Base-by-base conservation (phyloP, 331 rosid species). In the Pyracantha coccinea region DNA sequence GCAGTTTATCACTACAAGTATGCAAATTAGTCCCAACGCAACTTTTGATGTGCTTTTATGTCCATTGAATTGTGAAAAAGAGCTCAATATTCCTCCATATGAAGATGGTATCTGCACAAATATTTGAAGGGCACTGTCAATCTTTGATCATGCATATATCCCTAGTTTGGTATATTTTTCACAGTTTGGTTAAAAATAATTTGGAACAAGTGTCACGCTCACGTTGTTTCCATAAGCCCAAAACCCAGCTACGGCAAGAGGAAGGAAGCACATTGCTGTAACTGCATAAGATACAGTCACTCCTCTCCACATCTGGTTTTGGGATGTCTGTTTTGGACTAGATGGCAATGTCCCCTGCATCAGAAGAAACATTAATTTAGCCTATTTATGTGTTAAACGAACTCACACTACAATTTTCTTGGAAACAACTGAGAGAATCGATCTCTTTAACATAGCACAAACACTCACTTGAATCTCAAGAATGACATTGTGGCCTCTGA, bases 281-380 rank as follows among this genome's bases (percentile, higher is more conserved):
- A 81, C 29, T 70, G 64, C 11, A 53, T 89, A 92, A 1, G 93
- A 85, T 28, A 88, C 5, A 7, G 21, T 68, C 78, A 92, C 92
- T 61, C 77, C 93, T 77, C 52, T 76, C 33, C 74, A 76, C 97
- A 92, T 92, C 41, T 75, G 67, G 69, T 9, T 65, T 35, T 45
- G 55, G 15, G 93, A 80, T 27, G 86, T 69, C n/a, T 72, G 63
- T 31, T 82, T 80, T 1, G 72, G 33, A 68, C 69, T 74, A 7
- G 91, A 89, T 65, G 96, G 93, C 35, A 92, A 55, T 6, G 97
- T 92, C 7, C 93, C 97, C 93, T 91, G 83, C 79, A 80, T 62
- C 78, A 25, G n/a, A 28, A 70, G 19, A 33, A 52, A 70, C 15
- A 20, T 16, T 24, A 47, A 6, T 17, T 69, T 8, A 47, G n/a